These are phyloP conservation scores for Willaertia magna DNA, from an alignment of 208 protist species.

Conservation along the genomic window DNA sequence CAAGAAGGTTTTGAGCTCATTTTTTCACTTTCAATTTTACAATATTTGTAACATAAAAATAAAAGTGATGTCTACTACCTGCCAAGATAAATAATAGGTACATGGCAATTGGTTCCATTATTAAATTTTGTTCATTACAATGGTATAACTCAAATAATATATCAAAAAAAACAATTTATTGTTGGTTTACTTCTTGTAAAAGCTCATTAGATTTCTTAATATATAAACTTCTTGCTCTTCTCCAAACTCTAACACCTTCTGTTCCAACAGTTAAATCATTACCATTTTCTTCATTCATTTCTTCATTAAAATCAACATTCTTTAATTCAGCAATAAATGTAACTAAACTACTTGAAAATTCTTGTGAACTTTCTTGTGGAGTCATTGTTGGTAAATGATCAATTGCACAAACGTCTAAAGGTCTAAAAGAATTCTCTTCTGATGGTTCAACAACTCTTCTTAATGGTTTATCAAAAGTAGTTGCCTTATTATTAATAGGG, in stretches of 20 bases:
- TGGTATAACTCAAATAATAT: too few species aligned
- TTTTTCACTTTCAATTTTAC: too few species aligned
- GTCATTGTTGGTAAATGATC: conserved; percentile 49
- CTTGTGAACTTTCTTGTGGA: conserved; percentile 31
- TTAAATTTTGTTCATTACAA: too few species aligned
- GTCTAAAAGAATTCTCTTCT: background rate
- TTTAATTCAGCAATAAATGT: conserved; percentile 25
- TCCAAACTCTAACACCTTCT: background rate
- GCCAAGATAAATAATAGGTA: too few species aligned
- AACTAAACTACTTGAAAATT: conserved; percentile 34
- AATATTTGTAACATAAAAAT: too few species aligned
- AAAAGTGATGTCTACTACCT: too few species aligned
- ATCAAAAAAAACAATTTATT: too few species aligned
- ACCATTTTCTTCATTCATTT: too few species aligned
- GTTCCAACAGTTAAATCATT: background rate
- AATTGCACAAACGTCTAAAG: conserved; percentile 41
- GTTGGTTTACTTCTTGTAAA: background rate
- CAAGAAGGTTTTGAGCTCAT: too few species aligned
- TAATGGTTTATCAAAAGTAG: conserved; percentile 39
- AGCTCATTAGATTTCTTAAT: background rate
- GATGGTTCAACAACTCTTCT: conserved; percentile 11
- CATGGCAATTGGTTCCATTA: too few species aligned
- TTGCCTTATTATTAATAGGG: conserved; percentile 35
- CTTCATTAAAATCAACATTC: conserved; percentile 5
- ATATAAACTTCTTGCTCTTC: background rate